These are phyloP conservation scores for Tulasnella calospora DNA, from an alignment of 768 basidiomycete genomes.

Conservation along the genomic window DNA sequence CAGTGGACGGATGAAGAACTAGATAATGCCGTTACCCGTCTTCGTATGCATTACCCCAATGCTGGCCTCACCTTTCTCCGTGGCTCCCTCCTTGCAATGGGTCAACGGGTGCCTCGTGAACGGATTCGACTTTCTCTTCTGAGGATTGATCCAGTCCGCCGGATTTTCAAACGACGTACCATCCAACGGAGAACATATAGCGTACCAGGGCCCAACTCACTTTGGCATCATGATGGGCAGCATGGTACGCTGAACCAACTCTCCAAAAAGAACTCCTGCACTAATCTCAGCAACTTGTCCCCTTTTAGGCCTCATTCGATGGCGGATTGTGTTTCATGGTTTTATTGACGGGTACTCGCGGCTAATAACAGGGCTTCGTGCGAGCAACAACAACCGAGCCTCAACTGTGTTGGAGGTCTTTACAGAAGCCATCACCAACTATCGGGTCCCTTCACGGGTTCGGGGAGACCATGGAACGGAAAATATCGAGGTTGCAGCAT, in stretches of 20 bases:
- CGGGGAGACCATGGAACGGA: constrained; percentile 32
- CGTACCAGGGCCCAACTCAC: constrained; percentile 29
- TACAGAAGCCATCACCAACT: constrained; percentile 27
- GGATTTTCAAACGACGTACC: constrained; percentile 29
- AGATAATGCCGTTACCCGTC: constrained; percentile 20
- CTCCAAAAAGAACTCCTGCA: no score
- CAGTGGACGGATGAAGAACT: constrained; percentile 26
- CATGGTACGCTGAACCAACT: no score
- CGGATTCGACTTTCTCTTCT: constrained; percentile 22
- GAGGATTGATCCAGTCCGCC: constrained; percentile 29
- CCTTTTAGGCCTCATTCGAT: constrained; percentile 31
- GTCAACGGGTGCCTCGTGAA: constrained; percentile 21
- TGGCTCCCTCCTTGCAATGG: constrained; percentile 25
- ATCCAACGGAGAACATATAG: neutral
- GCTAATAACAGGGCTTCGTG: constrained; percentile 15
- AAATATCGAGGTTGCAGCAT: constrained; percentile 30
- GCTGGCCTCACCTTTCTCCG: constrained; percentile 30
- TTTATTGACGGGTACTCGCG: constrained; percentile 34
- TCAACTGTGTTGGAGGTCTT: constrained; percentile 39
- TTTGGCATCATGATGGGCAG: constrained; percentile 36
- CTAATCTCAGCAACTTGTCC: no score
- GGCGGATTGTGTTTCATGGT: constrained; percentile 31
- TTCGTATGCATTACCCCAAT: constrained; percentile 18
- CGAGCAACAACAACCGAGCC: constrained; percentile 27
- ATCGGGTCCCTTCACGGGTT: constrained; percentile 35